These are phyloP conservation scores for Scolecobasidium constrictum DNA, from an alignment of 2,329 filamentous ascomycete species.

Conservation along the genomic window DNA sequence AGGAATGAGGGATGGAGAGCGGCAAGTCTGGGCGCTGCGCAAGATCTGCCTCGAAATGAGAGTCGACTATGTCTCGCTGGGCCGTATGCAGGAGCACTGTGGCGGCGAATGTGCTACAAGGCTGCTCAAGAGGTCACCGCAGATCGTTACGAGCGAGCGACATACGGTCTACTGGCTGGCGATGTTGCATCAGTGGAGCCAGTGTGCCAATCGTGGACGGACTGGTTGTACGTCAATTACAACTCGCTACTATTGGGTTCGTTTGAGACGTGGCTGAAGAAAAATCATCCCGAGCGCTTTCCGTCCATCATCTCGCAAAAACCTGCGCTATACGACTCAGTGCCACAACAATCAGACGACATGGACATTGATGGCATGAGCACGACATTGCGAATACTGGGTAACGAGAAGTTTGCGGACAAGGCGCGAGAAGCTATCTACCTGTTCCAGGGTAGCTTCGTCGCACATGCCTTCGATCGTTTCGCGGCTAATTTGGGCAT, in stretches of 20 bases:
- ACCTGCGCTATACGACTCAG: slow-evolving; percentile 53
- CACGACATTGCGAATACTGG: slow-evolving; percentile 43
- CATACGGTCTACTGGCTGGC: slow-evolving; percentile 83
- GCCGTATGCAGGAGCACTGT: slow-evolving; percentile 40
- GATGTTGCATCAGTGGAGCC: slow-evolving; percentile 68
- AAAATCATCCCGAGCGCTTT: slow-evolving; percentile 42
- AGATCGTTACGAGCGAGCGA: slow-evolving; percentile 73
- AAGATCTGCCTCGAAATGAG: slow-evolving; percentile 33
- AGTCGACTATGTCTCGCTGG: slow-evolving; percentile 27
- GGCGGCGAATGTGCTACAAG: slow-evolving; percentile 68
- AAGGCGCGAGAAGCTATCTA: slow-evolving; percentile 59
- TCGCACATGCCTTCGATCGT: slow-evolving; percentile 46
- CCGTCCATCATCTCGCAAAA: slow-evolving; percentile 45
- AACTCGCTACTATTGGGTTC: slow-evolving; percentile 74
- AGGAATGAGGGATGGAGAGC: slow-evolving; percentile 84
- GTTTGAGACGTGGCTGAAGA: slow-evolving; percentile 61
- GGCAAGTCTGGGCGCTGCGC: slow-evolving; percentile 51
- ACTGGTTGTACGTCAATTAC: slow-evolving; percentile 77
- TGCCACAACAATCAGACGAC: slow-evolving; percentile 2
- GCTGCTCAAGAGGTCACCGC: slow-evolving; percentile 56
- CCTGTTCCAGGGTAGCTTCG: slow-evolving; percentile 63
- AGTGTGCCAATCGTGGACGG: slow-evolving; percentile 72
- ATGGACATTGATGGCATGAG: not conserved
- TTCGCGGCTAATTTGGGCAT: slow-evolving; percentile 33
- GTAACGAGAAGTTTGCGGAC: slow-evolving; percentile 41